Base-by-base conservation (phyloP, 1,284 basidiomycete species). In the Ganoderma sp. region DNA sequence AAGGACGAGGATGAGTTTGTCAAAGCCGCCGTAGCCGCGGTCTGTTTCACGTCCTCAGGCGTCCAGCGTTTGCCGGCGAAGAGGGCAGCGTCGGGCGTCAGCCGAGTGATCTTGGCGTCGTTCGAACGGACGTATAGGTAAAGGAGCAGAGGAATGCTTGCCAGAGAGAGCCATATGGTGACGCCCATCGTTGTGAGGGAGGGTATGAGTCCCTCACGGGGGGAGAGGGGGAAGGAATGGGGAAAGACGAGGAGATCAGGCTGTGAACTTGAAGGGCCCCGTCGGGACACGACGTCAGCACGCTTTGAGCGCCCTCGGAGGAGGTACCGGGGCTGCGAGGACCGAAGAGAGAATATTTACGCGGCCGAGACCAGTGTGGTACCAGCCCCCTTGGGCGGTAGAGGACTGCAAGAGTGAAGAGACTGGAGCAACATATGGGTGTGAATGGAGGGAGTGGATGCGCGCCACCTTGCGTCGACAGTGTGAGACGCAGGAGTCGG, bases 41-140 rank as follows among this genome's bases (percentile, higher is more conserved):
- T 79, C 45, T 73, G 76, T 32, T 76, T 77, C 28, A 85, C 81
- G 22, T 79, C 79, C 52, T 82, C 75, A 4, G 79, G 75, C 0
- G 83, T 83, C 71, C 81, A 79, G 39, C 89, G 82, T 39, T 81
- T 70, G 0, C 87, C 84, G 0, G 87, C 85, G 70, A 86, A 81
- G 9, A 77, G 74, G 5, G 76, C 73, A 0, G 80, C 86, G 41
- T 82, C 81, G 0, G 79, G 74, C 19, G 88, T 86, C 48, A 85
- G 75, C 0, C 76, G 73, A 25, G 77, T 77, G n/a, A 90, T 78
- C 63, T 84, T 83, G 32, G 72, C 77, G 74, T 89, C 88, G 74
- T 90, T 89, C 62, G 79, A 68, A 50, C 78, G 75, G 28, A 85
- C 77, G 75, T 90, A 90, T n/a, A 87, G 67, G 45, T 76, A 75